Evolutionary conservation across 2,329 filamentous ascomycete species (phyloP), one percentile per base, ranked within the genome.

Genomic region (Ophiostoma quercus): DNA sequence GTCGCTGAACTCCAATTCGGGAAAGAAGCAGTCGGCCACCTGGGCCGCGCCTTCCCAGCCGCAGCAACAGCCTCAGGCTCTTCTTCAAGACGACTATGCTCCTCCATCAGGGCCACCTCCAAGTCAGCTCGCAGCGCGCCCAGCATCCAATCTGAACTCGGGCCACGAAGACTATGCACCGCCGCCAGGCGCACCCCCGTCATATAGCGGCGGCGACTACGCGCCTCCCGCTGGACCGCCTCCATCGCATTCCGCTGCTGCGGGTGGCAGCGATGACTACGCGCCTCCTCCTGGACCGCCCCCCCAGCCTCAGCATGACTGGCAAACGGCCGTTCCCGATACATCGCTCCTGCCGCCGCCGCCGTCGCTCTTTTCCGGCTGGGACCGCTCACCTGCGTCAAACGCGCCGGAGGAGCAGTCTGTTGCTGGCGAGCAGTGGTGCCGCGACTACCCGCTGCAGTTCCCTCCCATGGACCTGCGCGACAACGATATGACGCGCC

Each of bases 281-380:
- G 12, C 22, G 7, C 7, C 65, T 14, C 65, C 65, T 19, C 47
- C 41, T 16, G 54, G 41, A 19, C 66, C 32, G 1, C 66, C n/a
- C 2, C 51, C 51, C 16, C n/a, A 43, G 68, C 6, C 43, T 41
- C 71, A 73, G 39, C 90, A 92, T 76, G 87, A 91, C 78, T 93
- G 91, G 91, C 83, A 88, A 73, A 76, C 84, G 7, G 85, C 88
- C 2, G 89, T 92, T 1, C 90, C 90, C 0, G 90, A 93, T 77
- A 92, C 87, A 1, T 83, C 89, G 0, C 83, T 91, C 11, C 86
- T 93, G 62, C 90, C 90, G 1, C 90, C 90, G 0, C 91, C 91
- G 0, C 91, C 91, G 0, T 84, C 85, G 39, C 84, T 92, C 76
- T 88, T 87, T 78, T 80, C 79, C 69, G 86, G 86, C 67, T 87